A percentile compares a stretch with the other conserved stretches of the same genome.
These are phyloP conservation scores for Suillus tomentosus DNA, from an alignment of 768 basidiomycete genomes.

Conservation along the genomic window DNA sequence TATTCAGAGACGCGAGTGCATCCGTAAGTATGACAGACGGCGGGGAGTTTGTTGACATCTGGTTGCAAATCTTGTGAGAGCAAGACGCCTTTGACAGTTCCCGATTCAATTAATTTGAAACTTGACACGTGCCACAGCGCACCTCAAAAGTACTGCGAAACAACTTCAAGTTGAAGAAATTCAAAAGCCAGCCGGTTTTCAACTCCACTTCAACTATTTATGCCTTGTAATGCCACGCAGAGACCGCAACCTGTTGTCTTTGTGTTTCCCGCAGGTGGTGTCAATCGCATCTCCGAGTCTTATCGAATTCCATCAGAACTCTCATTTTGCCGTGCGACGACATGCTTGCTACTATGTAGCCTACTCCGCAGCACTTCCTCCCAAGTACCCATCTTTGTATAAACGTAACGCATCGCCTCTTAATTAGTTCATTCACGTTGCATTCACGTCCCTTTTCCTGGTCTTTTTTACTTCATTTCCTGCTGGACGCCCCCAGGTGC, in stretches of 20 bases:
- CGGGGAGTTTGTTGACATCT: conserved; percentile 30
- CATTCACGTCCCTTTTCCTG: not conserved
- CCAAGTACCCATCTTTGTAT: not conserved
- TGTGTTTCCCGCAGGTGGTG: not conserved
- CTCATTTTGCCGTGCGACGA: not conserved
- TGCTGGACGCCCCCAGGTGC: not conserved
- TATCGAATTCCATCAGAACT: not conserved
- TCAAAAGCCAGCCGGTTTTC: not conserved
- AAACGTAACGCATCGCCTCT: not conserved
- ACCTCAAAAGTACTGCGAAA: not conserved
- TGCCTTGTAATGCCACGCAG: not conserved
- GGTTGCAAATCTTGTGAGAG: conserved; percentile 10
- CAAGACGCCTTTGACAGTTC: conserved; percentile 23
- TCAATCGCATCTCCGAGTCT: not conserved
- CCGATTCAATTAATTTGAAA: conserved; percentile 16
- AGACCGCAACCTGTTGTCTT: not conserved
- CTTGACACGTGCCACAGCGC: not conserved
- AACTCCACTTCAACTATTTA: not conserved
- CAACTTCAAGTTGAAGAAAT: not conserved
- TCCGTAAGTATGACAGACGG: conserved; percentile 42
- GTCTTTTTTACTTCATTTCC: not conserved
- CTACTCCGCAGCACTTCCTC: not conserved
- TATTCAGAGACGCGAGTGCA: conserved; percentile 43
- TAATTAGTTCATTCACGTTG: not conserved
- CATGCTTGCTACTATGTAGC: not conserved